phyloP scores from a whole-genome alignment of 2,329 filamentous ascomycete species.

The Cladosporium sp. region DNA sequence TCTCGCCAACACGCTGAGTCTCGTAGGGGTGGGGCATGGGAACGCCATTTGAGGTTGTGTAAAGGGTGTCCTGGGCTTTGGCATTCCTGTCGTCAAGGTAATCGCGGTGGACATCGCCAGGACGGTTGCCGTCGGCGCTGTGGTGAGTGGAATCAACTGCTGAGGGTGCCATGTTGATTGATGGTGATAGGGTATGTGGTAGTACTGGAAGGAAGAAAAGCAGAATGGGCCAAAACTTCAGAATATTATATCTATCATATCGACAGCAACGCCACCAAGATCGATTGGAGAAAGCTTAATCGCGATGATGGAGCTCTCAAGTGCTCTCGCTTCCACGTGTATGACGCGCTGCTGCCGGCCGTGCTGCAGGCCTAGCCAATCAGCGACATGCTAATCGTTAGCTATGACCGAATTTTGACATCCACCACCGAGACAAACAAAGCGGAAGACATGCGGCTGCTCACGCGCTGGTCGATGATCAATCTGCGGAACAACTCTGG shows the following conservation, averaged over 20 bases:
- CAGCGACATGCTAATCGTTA: neutral
- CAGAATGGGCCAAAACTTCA: neutral
- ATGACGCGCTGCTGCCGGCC: neutral
- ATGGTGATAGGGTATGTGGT: neutral
- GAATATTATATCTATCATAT: neutral
- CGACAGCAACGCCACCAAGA: slow-evolving; percentile 1
- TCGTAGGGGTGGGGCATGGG: slow-evolving; percentile 61
- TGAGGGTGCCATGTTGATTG: slow-evolving; percentile 29
- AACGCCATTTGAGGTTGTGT: slow-evolving; percentile 58
- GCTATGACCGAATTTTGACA: neutral
- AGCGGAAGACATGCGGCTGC: neutral
- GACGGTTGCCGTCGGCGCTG: slow-evolving; percentile 34
- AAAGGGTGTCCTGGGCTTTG: slow-evolving; percentile 48
- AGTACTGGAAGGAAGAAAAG: neutral
- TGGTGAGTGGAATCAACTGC: slow-evolving; percentile 22
- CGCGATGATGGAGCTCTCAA: neutral
- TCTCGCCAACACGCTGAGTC: slow-evolving; percentile 57
- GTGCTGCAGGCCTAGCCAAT: neutral
- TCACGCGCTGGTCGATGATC: neutral
- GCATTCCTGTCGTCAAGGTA: slow-evolving; percentile 49
- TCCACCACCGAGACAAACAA: neutral
- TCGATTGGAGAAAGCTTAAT: slow-evolving; percentile 6
- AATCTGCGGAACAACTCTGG: neutral
- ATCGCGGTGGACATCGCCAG: slow-evolving; percentile 42
- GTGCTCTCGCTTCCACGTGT: neutral